Evolutionary conservation across 2,329 filamentous ascomycete species (phyloP).

Genomic region (Penicillium paneum): DNA sequence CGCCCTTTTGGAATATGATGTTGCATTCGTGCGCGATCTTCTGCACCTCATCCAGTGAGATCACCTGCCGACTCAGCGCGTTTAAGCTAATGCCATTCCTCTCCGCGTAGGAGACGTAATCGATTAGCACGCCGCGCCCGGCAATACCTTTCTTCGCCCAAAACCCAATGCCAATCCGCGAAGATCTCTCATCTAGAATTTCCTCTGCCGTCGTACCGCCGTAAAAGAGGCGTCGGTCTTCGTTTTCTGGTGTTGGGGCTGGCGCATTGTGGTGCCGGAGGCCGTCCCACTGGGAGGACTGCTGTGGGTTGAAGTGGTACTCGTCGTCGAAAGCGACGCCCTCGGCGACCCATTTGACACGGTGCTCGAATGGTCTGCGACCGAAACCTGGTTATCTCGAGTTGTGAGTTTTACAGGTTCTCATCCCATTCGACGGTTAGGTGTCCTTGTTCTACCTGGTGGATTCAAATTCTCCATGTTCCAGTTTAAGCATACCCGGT

Average conservation of each 20-base stretch:
- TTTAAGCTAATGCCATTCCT: constrained; percentile 32
- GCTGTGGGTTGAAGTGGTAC: constrained; percentile 53
- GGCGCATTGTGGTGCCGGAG: constrained; percentile 51
- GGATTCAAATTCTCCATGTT: constrained; percentile 55
- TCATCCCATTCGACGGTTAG: not conserved
- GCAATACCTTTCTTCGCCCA: constrained; percentile 41
- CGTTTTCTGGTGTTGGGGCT: constrained; percentile 33
- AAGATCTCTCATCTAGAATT: constrained; percentile 31
- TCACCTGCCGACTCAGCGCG: constrained; percentile 32
- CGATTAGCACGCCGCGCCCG: constrained; percentile 41
- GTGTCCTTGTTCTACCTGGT: constrained; percentile 25
- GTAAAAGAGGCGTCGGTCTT: constrained; percentile 33
- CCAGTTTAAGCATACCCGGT: constrained; percentile 56
- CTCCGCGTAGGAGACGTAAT: constrained; percentile 37
- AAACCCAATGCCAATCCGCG: constrained; percentile 38
- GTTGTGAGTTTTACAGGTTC: not conserved
- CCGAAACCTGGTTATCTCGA: constrained; percentile 48
- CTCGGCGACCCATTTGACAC: constrained; percentile 48
- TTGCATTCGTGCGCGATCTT: constrained; percentile 36
- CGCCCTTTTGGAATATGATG: constrained; percentile 36
- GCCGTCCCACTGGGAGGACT: constrained; percentile 56
- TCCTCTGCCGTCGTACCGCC: constrained; percentile 37
- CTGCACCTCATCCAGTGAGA: constrained; percentile 36
- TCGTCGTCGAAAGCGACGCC: constrained; percentile 50
- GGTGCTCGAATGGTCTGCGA: constrained; percentile 51